Base-by-base conservation (phyloP, 306 rosid genomes). In the Ceratonia siliqua region DNA sequence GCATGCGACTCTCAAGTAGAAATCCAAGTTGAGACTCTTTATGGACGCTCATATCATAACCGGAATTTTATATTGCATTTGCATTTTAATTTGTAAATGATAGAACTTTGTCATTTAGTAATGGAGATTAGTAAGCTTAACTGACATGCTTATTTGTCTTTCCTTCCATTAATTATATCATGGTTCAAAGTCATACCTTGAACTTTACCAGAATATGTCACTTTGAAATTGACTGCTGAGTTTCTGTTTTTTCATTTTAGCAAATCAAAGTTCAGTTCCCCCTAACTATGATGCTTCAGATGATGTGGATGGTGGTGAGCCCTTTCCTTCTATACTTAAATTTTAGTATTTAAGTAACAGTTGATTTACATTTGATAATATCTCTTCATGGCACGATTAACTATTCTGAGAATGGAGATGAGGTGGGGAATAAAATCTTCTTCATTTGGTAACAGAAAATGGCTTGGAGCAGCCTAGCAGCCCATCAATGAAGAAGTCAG, bases 381-480 rank as follows among this genome's bases (percentile, higher is more conserved):
- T 58, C 35, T 55, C 35, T 3, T 49, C 76, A 68, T 80, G 65
- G 53, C 63, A 52, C 69, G 63, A 35, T 28, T 67, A 11, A 57
- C 75, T 76, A n/a, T 66, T 71, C 68, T 72, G 24, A 50, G 48
- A 58, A 61, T 24, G 45, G 35, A 61, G 32, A 24, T n/a, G 42
- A 33, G 38, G 8, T 68, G 46, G 14, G 42, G 48, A 74, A n/a
- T 71, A 80, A 18, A 25, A 41, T 76, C 4, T 42, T 82, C 41
- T 66, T 63, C 15, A 32, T 74, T 68, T 85, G 82, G 62, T 79
- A 49, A 39, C 73, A 95, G 98, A 92, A 67, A 81, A 87, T 73
- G 99, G 87, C 17, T 33, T 73, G 81, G 92, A 89, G 90, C 91
- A 80, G 77, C 99, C 99, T 67, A 82, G 96, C 80, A 95, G 99